Evolutionary conservation across 1,139 yeast genomes (phyloP).

Genomic region (Taphrina wiesneri): DNA sequence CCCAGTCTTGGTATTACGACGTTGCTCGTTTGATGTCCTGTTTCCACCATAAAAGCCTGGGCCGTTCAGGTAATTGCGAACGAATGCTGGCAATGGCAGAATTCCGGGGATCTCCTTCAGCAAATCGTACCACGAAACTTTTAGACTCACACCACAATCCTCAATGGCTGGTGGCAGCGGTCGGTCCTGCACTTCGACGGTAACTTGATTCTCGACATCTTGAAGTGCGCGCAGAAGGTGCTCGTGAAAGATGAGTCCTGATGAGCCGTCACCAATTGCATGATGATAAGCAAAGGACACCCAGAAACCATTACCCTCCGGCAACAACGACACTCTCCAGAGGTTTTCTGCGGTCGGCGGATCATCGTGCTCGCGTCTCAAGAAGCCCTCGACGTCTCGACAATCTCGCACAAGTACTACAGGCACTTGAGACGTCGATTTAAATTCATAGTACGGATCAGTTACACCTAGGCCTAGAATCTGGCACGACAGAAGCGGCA

Average conservation of each 20-base stretch:
- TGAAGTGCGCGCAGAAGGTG: slow-evolving; percentile 9
- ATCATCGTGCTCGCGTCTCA: slow-evolving; percentile 1
- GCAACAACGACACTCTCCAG: slow-evolving; percentile 16
- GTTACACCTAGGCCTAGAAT: not conserved
- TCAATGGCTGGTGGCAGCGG: slow-evolving; percentile 23
- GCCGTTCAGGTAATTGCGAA: not conserved
- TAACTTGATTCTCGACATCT: not conserved
- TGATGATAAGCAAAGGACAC: slow-evolving; percentile 27
- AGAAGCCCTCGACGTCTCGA: not conserved
- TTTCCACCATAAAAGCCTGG: slow-evolving; percentile 9
- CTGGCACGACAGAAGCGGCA: slow-evolving; percentile 15
- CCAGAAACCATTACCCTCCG: not conserved
- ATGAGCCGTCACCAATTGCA: slow-evolving; percentile 29
- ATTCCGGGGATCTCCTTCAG: not conserved
- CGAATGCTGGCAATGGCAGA: slow-evolving; percentile 13
- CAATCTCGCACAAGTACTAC: not conserved
- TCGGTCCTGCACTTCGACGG: too few relatives aligned
- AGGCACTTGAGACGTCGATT: not conserved
- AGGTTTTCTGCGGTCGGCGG: not conserved
- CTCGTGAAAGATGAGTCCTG: slow-evolving; percentile 33
- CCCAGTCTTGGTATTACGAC: slow-evolving; percentile 8
- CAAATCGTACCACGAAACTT: not conserved
- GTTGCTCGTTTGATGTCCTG: slow-evolving; percentile 8
- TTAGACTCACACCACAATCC: slow-evolving; percentile 1
- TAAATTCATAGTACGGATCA: not conserved